Evolutionary conservation across 1,284 basidiomycete species (phyloP).

Genomic region (Leccinum fallax): DNA sequence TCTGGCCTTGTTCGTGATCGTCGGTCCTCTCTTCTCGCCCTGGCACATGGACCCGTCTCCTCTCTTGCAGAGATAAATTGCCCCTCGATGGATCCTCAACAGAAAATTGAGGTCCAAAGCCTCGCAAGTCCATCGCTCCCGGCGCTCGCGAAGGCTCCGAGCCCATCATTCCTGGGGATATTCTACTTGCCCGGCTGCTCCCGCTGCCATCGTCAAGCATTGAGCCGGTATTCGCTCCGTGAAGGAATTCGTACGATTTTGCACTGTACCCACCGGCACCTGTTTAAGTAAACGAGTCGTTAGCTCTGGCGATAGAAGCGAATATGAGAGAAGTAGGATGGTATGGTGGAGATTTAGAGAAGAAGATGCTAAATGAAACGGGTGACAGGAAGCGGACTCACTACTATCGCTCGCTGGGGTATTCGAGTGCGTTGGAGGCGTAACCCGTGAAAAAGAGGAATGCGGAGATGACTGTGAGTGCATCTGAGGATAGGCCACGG

Average conservation of each 20-base stretch:
- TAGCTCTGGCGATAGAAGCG: conserved; percentile 10
- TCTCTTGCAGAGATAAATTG: conserved; percentile 4
- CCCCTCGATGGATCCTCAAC: not conserved
- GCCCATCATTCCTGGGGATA: conserved; percentile 20
- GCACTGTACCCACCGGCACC: conserved; percentile 20
- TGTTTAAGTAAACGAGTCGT: conserved; percentile 9
- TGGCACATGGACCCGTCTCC: not conserved
- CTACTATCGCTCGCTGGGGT: conserved; percentile 32
- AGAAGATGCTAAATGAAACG: not conserved
- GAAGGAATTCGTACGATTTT: conserved; percentile 26
- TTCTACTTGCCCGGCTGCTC: conserved; percentile 15
- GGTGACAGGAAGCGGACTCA: conserved; percentile 18
- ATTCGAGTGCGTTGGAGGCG: conserved; percentile 27
- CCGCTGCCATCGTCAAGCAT: conserved; percentile 20
- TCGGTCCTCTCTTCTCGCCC: not conserved
- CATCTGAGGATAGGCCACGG: conserved; percentile 8
- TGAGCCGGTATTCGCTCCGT: conserved; percentile 19
- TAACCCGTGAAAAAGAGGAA: conserved; percentile 23
- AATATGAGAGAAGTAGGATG: not conserved
- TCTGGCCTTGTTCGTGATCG: not conserved
- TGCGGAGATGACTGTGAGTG: conserved; percentile 21
- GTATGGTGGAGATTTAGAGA: not conserved
- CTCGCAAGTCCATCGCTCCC: not conserved
- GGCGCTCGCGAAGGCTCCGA: conserved; percentile 20
- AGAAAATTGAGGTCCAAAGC: not conserved